Evolutionary conservation across 768 basidiomycete species (phyloP).

Genomic region (Terana coerulea): DNA sequence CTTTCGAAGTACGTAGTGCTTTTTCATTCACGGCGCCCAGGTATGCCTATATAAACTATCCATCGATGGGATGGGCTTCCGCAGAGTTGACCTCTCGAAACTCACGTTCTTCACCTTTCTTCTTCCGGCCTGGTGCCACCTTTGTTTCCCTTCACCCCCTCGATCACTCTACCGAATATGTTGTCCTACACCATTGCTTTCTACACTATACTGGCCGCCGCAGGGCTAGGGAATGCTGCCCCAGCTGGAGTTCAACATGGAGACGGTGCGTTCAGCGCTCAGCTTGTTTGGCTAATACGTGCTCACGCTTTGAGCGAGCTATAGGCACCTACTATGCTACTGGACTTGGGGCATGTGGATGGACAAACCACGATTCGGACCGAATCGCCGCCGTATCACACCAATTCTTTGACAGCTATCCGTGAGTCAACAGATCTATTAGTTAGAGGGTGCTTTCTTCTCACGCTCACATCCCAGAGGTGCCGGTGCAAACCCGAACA

Average conservation of each 20-base stretch:
- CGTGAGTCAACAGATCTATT: neutral
- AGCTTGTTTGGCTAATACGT: too few species aligned
- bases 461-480: conserved; percentile 2
- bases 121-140: conserved; percentile 10
- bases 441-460: neutral
- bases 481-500: conserved; percentile 6
- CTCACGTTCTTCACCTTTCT: conserved; percentile 4
- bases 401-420: conserved; percentile 7
- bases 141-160: neutral
- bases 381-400: conserved; percentile 8
- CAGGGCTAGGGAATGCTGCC: neutral
- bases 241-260: conserved; percentile 1
- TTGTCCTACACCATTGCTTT: conserved; percentile 3
- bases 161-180: neutral
- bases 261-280: conserved; percentile 9
- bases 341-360: conserved; percentile 10
- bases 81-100: conserved; percentile 12
- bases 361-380: neutral
- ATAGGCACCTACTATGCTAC: conserved; percentile 9
- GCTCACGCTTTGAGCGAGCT: too few species aligned
- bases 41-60: too few species aligned
- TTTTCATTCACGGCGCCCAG: too few species aligned
- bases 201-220: conserved; percentile 2
- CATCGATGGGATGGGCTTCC: too few species aligned
- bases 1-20: too few species aligned